Conservation (phyloP, 1,139 yeast genomes). For the Pichia sp. region DNA sequence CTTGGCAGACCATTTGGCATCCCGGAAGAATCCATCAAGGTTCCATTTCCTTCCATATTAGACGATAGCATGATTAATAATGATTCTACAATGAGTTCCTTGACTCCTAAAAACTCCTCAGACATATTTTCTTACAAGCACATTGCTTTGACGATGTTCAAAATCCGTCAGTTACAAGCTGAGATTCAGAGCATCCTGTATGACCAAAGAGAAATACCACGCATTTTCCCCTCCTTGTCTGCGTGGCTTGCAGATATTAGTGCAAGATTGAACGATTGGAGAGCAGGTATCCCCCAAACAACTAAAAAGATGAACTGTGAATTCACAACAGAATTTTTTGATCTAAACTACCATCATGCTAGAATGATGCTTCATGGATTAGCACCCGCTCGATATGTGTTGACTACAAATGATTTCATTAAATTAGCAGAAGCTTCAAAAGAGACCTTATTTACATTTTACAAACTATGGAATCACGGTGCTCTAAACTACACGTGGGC, state of each 20-base stretch:
- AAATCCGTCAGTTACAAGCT: slow-evolving; percentile 68
- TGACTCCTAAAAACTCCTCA: slow-evolving; percentile 32
- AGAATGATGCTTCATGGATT: slow-evolving; percentile 69
- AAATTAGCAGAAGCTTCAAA: slow-evolving; percentile 62
- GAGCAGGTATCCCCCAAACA: slow-evolving; percentile 50
- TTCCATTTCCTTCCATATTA: slow-evolving; percentile 64
- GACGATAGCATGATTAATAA: slow-evolving; percentile 61
- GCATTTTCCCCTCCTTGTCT: slow-evolving; percentile 49
- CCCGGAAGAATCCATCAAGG: slow-evolving; percentile 63
- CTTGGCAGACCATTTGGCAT: slow-evolving; percentile 72
- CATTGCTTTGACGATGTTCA: slow-evolving; percentile 62
- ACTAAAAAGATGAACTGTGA: slow-evolving; percentile 65
- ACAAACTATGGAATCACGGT: slow-evolving; percentile 49
- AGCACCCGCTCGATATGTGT: slow-evolving; percentile 61
- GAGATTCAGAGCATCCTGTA: slow-evolving; percentile 70
- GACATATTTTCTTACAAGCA: slow-evolving; percentile 59
- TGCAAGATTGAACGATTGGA: slow-evolving; percentile 50
- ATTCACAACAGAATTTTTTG: slow-evolving; percentile 65
- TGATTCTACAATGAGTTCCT: slow-evolving; percentile 20
- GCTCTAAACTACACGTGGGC: slow-evolving; percentile 88
- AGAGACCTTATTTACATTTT: slow-evolving; percentile 61
- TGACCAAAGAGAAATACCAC: slow-evolving; percentile 66
- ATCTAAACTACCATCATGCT: slow-evolving; percentile 74
- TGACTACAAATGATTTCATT: slow-evolving; percentile 50
- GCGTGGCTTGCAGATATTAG: slow-evolving; percentile 50